phyloP scores from a whole-genome alignment of 1,284 basidiomycete genomes.

The Mycena sp. region DNA sequence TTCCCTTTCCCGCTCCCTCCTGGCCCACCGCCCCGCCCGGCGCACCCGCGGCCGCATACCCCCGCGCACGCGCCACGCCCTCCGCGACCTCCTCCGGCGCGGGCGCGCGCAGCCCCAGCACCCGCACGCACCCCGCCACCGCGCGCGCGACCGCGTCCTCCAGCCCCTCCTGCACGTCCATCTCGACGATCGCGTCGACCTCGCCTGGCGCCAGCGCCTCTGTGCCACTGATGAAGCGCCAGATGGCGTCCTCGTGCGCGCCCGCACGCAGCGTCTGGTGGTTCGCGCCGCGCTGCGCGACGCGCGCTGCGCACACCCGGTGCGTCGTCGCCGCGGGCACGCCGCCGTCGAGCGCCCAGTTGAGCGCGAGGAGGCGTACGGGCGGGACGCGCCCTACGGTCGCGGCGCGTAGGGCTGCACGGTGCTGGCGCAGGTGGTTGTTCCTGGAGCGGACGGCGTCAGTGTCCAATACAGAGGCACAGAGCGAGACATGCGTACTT shows the following conservation, averaged over 20 bases:
- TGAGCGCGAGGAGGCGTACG: slow-evolving; percentile 80
- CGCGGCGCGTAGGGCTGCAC: slow-evolving; percentile 71
- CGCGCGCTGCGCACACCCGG: slow-evolving; percentile 80
- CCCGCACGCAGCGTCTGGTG: slow-evolving; percentile 86
- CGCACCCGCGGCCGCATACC: slow-evolving; percentile 47
- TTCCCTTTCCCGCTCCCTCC: not conserved
- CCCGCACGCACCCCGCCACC: slow-evolving; percentile 62
- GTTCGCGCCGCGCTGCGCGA: slow-evolving; percentile 80
- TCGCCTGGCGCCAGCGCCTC: slow-evolving; percentile 74
- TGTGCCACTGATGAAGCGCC: slow-evolving; percentile 76
- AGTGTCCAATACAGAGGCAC: too few species aligned
- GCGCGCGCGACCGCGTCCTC: slow-evolving; percentile 67
- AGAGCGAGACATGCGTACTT: slow-evolving; percentile 60
- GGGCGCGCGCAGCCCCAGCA: slow-evolving; percentile 64
- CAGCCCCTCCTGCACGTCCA: slow-evolving; percentile 66
- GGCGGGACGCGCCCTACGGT: slow-evolving; percentile 52
- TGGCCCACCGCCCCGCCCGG: slow-evolving; percentile 56
- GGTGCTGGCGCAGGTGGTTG: slow-evolving; percentile 87
- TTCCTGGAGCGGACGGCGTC: slow-evolving; percentile 62
- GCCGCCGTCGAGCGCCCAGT: slow-evolving; percentile 75
- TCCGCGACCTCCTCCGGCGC: slow-evolving; percentile 63
- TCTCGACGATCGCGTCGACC: slow-evolving; percentile 75
- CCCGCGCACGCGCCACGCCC: slow-evolving; percentile 65
- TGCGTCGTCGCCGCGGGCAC: slow-evolving; percentile 59
- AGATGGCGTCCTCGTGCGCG: slow-evolving; percentile 50